A percentile compares a stretch with the other conserved stretches of the same genome.
These are phyloP conservation scores for Cyclotella sp. DNA, from an alignment of 108 stramenopile species.

Conservation along the genomic window DNA sequence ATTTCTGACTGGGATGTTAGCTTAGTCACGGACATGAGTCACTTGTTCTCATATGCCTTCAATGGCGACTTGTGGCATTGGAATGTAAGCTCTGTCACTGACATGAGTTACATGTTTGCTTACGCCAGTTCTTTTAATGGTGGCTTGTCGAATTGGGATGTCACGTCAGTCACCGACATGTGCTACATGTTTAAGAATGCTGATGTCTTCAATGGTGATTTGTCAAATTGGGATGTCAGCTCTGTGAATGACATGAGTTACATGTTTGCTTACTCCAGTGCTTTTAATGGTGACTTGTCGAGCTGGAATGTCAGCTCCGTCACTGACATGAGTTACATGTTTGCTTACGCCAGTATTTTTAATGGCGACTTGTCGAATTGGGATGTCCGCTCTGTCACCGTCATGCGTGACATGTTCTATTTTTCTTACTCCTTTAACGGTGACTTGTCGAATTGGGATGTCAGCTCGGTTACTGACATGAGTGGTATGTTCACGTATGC, in stretches of 20 bases:
- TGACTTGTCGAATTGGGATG: neutral
- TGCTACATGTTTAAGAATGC: no score
- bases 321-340: neutral
- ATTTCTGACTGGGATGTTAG: no score
- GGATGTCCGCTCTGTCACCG: neutral
- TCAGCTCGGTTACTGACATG: neutral
- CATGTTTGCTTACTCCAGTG: neutral
- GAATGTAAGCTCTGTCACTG: no score
- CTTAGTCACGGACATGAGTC: no score
- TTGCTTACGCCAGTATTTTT: neutral
- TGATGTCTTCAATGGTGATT: neutral
- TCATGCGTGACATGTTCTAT: neutral
- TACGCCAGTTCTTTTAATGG: no score
- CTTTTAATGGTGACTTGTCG: neutral
- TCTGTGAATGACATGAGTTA: neutral
- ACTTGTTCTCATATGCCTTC: no score
- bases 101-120: no score
- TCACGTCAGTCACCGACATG: no score
- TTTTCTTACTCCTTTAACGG: neutral
- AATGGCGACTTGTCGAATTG: neutral
- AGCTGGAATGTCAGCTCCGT: neutral
- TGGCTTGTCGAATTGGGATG: no score
- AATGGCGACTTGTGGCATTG: no score
- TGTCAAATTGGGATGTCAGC: constrained; percentile 1
- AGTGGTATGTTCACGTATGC: neutral